Base-by-base conservation (phyloP, 2,329 filamentous ascomycete species). In the Trichoderma hamatum region DNA sequence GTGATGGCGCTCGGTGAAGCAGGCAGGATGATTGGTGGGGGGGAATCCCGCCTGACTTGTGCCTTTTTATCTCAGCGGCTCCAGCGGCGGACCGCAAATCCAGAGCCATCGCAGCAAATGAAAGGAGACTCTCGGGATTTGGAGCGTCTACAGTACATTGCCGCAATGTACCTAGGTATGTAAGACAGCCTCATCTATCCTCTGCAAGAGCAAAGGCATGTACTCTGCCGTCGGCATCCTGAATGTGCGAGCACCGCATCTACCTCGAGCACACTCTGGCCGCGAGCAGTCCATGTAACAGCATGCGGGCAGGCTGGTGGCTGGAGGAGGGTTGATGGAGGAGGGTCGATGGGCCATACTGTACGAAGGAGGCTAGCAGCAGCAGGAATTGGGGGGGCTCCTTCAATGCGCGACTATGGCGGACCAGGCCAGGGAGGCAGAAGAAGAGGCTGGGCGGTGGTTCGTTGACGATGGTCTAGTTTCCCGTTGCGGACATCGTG, bases 391-490 rank as follows among this genome's bases (percentile, higher is more conserved):
- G 59, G 59, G 67, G 39, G 58, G 61, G 60, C 54, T 54, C 54
- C 52, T 28, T 69, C 60, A 69, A 69, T 69, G 67, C 67, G 67
- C 52, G 67, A 69, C 67, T 64, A 69, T 60, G 59, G 61, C 61
- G 55, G 60, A 69, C 60, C 51, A 43, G 67, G 60, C 60, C 51
- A 43, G 67, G 60, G 59, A 52, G 60, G 49, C 43, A 14, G 43
- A 24, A n/a, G 52, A 46, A 54, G 36, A 32, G 63, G 52, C 52
- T 67, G 36, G 39, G 52, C 36, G 54, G 52, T 65, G 67, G 67
- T 64, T 69, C 54, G 51, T 56, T 54, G 30, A 58, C 36, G 52
- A 59, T 58, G 59, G 59, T 34, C 34, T 51, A 58, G 36, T 58
- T 36, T 34, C 24, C 52, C 9, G 51, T 46, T 43, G 63, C 62